Percentiles rank a stretch among this genome's conserved stretches.
phyloP scores from a whole-genome alignment of 805 yeast species.

The Cyberlindnera mrakii region DNA sequence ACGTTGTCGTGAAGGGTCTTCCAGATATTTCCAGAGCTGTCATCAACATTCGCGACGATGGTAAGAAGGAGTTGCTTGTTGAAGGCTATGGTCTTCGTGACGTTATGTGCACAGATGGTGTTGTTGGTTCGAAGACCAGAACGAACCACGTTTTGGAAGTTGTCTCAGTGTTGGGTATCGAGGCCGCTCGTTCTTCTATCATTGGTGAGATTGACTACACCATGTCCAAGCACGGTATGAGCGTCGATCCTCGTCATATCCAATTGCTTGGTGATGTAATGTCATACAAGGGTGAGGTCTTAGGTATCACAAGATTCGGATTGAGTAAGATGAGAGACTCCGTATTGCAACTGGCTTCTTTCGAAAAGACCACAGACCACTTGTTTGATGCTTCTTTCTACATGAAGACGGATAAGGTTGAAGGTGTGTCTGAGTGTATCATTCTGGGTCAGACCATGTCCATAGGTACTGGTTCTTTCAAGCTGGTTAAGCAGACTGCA shows the following conservation, averaged over 20 bases:
- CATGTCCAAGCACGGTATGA: constrained; percentile 99
- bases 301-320: constrained; percentile 98
- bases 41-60: constrained; percentile 83
- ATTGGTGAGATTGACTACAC: constrained; percentile 94
- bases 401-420: constrained; percentile 92
- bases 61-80: constrained; percentile 83
- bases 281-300: constrained; percentile 97
- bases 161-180: constrained; percentile 86
- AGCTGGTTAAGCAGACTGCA: constrained; percentile 59
- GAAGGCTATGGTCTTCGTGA: constrained; percentile 97
- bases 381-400: constrained; percentile 96
- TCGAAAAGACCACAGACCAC: constrained; percentile 98
- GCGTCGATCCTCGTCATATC: constrained; percentile 99
- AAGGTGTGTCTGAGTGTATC: constrained; percentile 97
- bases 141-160: constrained; percentile 94
- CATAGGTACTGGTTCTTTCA: constrained; percentile 96
- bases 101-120: constrained; percentile 98
- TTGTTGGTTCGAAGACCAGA: constrained; percentile 75
- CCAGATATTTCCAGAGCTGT: constrained; percentile 93
- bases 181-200: constrained; percentile 93
- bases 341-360: constrained; percentile 92
- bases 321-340: constrained; percentile 98
- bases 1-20: constrained; percentile 88
- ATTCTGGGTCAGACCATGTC: constrained; percentile 97
- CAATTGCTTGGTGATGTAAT: constrained; percentile 96